phyloP scores from a whole-genome alignment of 352 stramenopile genomes.

The Globisporangium yorkense region DNA sequence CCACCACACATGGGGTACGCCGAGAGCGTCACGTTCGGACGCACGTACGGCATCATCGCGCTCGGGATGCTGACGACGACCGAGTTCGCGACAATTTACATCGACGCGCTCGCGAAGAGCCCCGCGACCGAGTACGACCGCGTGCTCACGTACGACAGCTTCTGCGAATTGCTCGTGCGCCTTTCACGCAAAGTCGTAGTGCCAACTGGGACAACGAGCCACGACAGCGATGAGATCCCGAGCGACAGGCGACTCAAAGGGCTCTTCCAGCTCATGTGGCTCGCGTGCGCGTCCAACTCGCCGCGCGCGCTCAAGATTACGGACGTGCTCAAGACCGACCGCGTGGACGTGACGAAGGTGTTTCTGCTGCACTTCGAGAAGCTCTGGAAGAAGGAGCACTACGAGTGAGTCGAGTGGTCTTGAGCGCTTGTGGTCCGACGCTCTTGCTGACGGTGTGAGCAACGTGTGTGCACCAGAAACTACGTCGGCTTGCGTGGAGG shows the following conservation, averaged over 20 bases:
- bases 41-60: slow-evolving; percentile 73
- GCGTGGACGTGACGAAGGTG: slow-evolving; percentile 44
- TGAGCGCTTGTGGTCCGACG: not conserved
- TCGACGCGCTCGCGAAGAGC: slow-evolving; percentile 61
- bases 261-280: slow-evolving; percentile 82
- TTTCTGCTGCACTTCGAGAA: slow-evolving; percentile 78
- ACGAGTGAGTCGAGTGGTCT: slow-evolving; percentile 24
- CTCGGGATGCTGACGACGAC: slow-evolving; percentile 71
- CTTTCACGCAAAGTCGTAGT: slow-evolving; percentile 34
- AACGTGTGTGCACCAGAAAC: slow-evolving; percentile 23
- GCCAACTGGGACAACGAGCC: not conserved
- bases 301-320: slow-evolving; percentile 53
- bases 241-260: slow-evolving; percentile 61
- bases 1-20: slow-evolving; percentile 60
- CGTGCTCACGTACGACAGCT: slow-evolving; percentile 53
- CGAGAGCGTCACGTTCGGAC: slow-evolving; percentile 59
- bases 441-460: not conserved
- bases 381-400: slow-evolving; percentile 73
- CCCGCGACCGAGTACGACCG: slow-evolving; percentile 50
- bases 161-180: slow-evolving; percentile 63
- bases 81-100: slow-evolving; percentile 70
- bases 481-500: slow-evolving; percentile 43
- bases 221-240: slow-evolving; percentile 17
- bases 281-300: slow-evolving; percentile 50
- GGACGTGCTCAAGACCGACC: slow-evolving; percentile 69